Evolutionary conservation across 1,284 basidiomycete species (phyloP), one percentile per base, ranked within the genome.

Genomic region (Stereum hirsutum): DNA sequence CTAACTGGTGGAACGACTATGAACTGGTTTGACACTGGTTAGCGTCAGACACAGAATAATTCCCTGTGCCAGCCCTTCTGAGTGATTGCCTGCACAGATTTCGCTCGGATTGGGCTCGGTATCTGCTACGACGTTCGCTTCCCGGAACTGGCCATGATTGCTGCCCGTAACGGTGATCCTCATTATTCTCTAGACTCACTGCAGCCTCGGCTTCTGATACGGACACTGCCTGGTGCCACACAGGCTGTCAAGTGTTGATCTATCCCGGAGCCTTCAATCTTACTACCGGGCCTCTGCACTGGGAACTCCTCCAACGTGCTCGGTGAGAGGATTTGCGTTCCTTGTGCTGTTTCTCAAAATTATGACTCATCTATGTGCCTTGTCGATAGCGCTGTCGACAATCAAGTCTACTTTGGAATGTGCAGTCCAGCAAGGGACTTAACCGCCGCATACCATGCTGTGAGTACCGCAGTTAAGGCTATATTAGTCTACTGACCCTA

Each of bases 261-360:
- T 99, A 98, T 61, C 93, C 93, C 0, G 77, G 78, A 11, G 90
- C 91, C 15, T 94, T 94, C 71, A 93, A 91, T 57, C 62, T 76
- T 48, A 97, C 94, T 0, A 98, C 95, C 0, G 96, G 96, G 0
- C 95, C 95, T 0, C 68, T 97, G 42, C 92, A 98, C 59, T 99
- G 95, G 95, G 91, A 95, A 53, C 71, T 99, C 1, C 72, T 99
- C 10, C 89, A 92, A 57, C 76, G 89, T 42, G 81, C 83, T 43
- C 75, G 93, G 89, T 90, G 54, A 21, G 70, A 39, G 6, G 14
- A 37, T 6, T 32, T 26, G 8, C 37, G 33, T n/a, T n/a, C n/a
- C n/a, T n/a, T n/a, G n/a, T n/a, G n/a, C n/a, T n/a, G n/a, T n/a
- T n/a, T n/a, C n/a, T n/a, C n/a, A n/a, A n/a, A n/a, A n/a, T n/a